Evolutionary conservation across 225 moss, liverwort and hornwort species (phyloP), one percentile per base, ranked within the genome.

Genomic region (Straminergon stramineum): DNA sequence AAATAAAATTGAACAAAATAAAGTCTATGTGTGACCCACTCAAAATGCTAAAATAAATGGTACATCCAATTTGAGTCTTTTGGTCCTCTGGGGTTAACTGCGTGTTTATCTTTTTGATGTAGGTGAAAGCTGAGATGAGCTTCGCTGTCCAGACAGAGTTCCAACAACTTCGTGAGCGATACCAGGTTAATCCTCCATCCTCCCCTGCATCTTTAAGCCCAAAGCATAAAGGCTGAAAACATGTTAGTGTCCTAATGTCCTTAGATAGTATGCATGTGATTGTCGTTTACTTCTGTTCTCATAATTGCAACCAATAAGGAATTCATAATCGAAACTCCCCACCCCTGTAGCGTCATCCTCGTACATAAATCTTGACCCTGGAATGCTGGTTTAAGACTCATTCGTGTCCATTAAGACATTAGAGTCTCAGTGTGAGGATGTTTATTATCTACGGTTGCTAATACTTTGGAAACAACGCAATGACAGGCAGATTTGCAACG

Each of bases 111-210:
- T 85, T 69, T 39, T 53, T 88, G 60, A 79, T 90, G 61, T 79
- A 92, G 92, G 85, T 88, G 90, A 90, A 90, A 90, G 69, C 88
- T 83, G 95, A 95, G 91, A 94, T 93, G 71, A 90, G 85, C 75
- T 87, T 87, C 48, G 94, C 94, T 84, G 89, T 94, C 21, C 97
- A 95, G 86, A 82, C 87, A 71, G 95, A 97, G 79, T 90, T 95
- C n/a, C 94, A 94, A 86, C 94, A 93, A 82, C 86, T 96, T 75
- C 94, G 92, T 82, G 91, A 91, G 30, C 86, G 90, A 85, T 94
- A 94, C 41, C 92, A 95, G 94, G 97, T 97, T 89, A 76, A 79
- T 79, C 45, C 75, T 84, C 43, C 75, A 81, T 81, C 75, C 45
- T 78, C 20, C 61, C 48, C 20, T 74, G 73, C 73, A 55, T 79